Percentiles rank a stretch among this genome's conserved stretches.
phyloP scores from a whole-genome alignment of 768 basidiomycete genomes.

The Pulveroboletus sp. region DNA sequence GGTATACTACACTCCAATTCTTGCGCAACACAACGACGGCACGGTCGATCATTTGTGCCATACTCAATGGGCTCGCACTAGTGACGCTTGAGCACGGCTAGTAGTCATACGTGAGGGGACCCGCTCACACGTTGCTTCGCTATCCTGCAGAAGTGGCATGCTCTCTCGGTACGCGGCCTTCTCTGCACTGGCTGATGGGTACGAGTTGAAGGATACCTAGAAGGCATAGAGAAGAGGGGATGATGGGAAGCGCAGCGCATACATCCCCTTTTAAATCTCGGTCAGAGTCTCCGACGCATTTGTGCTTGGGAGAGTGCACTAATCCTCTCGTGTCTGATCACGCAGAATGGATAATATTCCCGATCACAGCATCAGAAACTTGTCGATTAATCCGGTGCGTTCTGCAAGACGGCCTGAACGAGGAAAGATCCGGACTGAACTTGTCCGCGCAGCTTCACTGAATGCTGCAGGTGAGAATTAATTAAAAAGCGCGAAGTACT shows the following conservation, averaged over 20 bases:
- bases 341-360: slow-evolving; percentile 5
- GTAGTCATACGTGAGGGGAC: neutral
- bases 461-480: slow-evolving; percentile 21
- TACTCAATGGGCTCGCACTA: slow-evolving; percentile 20
- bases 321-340: slow-evolving; percentile 8
- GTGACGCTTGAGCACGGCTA: slow-evolving; percentile 1
- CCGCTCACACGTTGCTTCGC: slow-evolving; percentile 17
- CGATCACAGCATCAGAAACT: slow-evolving; percentile 12
- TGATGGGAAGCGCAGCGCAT: slow-evolving; percentile 5
- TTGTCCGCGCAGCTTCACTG: slow-evolving; percentile 11
- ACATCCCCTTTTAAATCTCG: slow-evolving; percentile 17
- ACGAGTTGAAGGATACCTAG: slow-evolving; percentile 4
- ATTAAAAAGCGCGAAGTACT: slow-evolving; percentile 22
- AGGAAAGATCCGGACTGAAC: slow-evolving; percentile 6
- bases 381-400: slow-evolving; percentile 12
- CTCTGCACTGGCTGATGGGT: slow-evolving; percentile 8
- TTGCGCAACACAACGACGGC: slow-evolving; percentile 19
- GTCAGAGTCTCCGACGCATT: slow-evolving; percentile 8
- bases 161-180: slow-evolving; percentile 11
- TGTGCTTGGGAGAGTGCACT: slow-evolving; percentile 4
- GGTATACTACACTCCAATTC: slow-evolving; percentile 11
- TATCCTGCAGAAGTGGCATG: slow-evolving; percentile 19
- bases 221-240: slow-evolving; percentile 14
- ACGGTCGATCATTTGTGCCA: slow-evolving; percentile 14
- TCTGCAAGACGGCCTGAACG: slow-evolving; percentile 9